These are phyloP conservation scores for Amphicarpaea edgeworthii DNA, from an alignment of 306 rosid species.

Conservation along the genomic window DNA sequence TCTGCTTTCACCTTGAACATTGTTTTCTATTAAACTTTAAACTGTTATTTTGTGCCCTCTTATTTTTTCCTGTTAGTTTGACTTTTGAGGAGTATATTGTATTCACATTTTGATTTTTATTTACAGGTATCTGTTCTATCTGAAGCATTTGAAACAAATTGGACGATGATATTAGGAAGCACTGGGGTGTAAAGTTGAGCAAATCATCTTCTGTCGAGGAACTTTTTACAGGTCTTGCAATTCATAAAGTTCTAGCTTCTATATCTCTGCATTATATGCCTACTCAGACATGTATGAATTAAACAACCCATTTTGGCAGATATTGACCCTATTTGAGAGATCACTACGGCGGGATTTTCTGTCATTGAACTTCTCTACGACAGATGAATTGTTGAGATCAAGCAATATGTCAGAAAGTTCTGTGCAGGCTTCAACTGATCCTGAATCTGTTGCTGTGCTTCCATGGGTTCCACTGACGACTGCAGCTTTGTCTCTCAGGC, in stretches of 20 bases:
- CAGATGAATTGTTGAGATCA: constrained; percentile 74
- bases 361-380: constrained; percentile 70
- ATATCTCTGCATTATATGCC: constrained; percentile 2
- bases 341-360: constrained; percentile 75
- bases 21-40: constrained; percentile 21
- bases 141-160: constrained; percentile 80
- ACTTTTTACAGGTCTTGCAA: constrained; percentile 73
- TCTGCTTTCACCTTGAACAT: constrained; percentile 23
- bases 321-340: constrained; percentile 75
- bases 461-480: constrained; percentile 95
- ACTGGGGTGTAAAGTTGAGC: constrained; percentile 80
- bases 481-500: constrained; percentile 88
- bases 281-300: constrained; percentile 29
- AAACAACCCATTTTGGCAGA: constrained; percentile 58
- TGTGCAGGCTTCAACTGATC: constrained; percentile 52
- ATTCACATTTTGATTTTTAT: constrained; percentile 40
- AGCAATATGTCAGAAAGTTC: constrained; percentile 51
- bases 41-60: constrained; percentile 31
- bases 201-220: constrained; percentile 74
- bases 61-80: constrained; percentile 1
- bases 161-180: constrained; percentile 74
- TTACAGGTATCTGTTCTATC: constrained; percentile 82
- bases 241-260: constrained; percentile 31
- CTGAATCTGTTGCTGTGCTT: constrained; percentile 65
- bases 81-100: constrained; percentile 29